Evolutionary conservation across 78 protist genomes (phyloP).

Genomic region (Chrysochromulina tobinii): DNA sequence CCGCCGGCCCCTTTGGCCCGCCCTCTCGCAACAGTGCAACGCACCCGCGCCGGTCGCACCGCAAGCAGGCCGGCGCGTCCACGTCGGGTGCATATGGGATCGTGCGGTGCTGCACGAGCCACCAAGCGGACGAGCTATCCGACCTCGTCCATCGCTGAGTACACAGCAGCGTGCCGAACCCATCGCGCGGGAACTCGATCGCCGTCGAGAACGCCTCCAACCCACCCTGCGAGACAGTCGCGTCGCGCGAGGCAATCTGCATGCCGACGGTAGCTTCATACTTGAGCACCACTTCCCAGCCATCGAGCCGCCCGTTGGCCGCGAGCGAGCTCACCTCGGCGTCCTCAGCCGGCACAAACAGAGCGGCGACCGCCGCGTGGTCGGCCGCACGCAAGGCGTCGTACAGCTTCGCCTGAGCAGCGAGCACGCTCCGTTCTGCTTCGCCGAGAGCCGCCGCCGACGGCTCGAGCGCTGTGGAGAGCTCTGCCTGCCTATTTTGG

Average conservation of each 20-base stretch:
- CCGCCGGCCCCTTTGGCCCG: background rate
- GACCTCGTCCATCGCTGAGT: background rate
- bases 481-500: too few species aligned
- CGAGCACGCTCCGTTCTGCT: background rate
- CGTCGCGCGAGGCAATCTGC: background rate
- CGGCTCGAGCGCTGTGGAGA: too few species aligned
- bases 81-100: background rate
- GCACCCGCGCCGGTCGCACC: slow-evolving; percentile 12
- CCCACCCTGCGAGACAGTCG: background rate
- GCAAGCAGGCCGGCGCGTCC: background rate
- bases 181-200: background rate
- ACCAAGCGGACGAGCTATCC: background rate
- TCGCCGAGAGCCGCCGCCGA: too few species aligned
- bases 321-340: slow-evolving; percentile 10
- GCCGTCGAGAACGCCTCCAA: background rate
- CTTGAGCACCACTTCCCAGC: background rate
- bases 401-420: background rate
- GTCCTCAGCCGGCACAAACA: background rate
- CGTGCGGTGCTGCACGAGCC: slow-evolving; percentile 17
- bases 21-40: background rate
- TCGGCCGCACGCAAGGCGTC: background rate
- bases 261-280: background rate
- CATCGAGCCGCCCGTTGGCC: background rate
- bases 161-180: background rate
- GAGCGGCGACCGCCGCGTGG: background rate